Evolutionary conservation across 2,329 filamentous ascomycete genomes (phyloP).

Genomic region (Fusarium verrucosum): DNA sequence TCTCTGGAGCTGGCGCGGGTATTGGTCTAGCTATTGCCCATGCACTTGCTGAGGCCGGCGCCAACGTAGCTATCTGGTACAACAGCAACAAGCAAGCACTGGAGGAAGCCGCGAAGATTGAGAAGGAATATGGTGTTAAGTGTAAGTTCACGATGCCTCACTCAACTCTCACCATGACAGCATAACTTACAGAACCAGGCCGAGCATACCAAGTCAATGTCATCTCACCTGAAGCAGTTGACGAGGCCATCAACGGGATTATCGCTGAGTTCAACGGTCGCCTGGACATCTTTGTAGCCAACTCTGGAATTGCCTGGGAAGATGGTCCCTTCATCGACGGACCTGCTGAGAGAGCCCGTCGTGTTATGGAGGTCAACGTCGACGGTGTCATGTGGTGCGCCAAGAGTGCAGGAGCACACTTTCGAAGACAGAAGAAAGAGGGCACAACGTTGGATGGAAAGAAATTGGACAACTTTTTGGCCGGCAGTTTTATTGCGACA

Average conservation of each 20-base stretch:
- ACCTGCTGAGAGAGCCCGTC: constrained; percentile 68
- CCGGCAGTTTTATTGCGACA: constrained; percentile 80
- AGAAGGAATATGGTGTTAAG: constrained; percentile 72
- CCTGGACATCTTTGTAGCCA: constrained; percentile 82
- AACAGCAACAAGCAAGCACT: constrained; percentile 73
- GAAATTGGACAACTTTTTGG: constrained; percentile 66
- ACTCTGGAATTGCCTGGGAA: constrained; percentile 79
- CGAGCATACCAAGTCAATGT: constrained; percentile 71
- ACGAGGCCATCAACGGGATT: constrained; percentile 61
- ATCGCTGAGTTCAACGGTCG: constrained; percentile 76
- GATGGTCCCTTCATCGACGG: constrained; percentile 74
- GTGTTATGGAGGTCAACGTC: constrained; percentile 76
- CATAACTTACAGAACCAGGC: constrained; percentile 53
- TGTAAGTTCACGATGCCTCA: constrained; percentile 57
- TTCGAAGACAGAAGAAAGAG: constrained; percentile 74
- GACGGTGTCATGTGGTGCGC: constrained; percentile 83
- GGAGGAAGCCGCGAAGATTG: constrained; percentile 69
- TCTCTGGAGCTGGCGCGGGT: constrained; percentile 72
- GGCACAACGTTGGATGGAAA: constrained; percentile 70
- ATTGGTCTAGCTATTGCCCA: constrained; percentile 73
- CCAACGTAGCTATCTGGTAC: constrained; percentile 78
- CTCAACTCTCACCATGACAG: background rate
- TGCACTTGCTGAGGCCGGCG: constrained; percentile 73
- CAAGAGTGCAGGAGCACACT: constrained; percentile 73
- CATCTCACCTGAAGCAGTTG: constrained; percentile 61